phyloP scores from a whole-genome alignment of 768 basidiomycete species.

The Mycena albidolilacea region DNA sequence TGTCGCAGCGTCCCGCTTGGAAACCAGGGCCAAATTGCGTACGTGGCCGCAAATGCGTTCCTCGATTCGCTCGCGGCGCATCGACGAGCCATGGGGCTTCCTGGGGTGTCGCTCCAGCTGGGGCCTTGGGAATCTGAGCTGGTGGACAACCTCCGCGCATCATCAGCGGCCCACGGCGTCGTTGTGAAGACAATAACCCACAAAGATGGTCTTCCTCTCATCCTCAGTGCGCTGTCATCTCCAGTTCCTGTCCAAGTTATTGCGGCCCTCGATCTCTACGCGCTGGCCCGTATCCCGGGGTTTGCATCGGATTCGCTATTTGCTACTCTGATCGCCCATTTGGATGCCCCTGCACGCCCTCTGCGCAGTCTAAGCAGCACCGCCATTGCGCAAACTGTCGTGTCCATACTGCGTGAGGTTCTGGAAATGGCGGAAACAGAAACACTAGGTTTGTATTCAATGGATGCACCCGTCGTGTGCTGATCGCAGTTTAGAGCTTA shows the following conservation, averaged over 20 bases:
- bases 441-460: constrained; percentile 44
- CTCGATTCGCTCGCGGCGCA: constrained; percentile 49
- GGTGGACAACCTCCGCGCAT: not conserved
- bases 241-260: constrained; percentile 42
- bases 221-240: constrained; percentile 37
- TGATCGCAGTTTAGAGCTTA: constrained; percentile 43
- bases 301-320: constrained; percentile 27
- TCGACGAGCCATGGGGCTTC: constrained; percentile 46
- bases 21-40: constrained; percentile 48
- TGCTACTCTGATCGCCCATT: constrained; percentile 13
- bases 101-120: constrained; percentile 48
- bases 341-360: not conserved
- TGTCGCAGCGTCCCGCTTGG: constrained; percentile 46
- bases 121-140: constrained; percentile 49
- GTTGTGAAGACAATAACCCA: constrained; percentile 36
- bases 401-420: constrained; percentile 45
- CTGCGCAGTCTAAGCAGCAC: constrained; percentile 34
- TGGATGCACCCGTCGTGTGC: not conserved
- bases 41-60: constrained; percentile 49
- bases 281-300: constrained; percentile 5
- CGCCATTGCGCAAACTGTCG: constrained; percentile 39
- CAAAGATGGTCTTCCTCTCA: constrained; percentile 43
- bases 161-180: not conserved
- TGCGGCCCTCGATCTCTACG: constrained; percentile 34
- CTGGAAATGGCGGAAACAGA: constrained; percentile 44